Percentiles rank a stretch among this genome's conserved stretches.
Evolutionary conservation across 1,139 yeast species (phyloP).

Genomic region (Suhomyces bokatorum): DNA sequence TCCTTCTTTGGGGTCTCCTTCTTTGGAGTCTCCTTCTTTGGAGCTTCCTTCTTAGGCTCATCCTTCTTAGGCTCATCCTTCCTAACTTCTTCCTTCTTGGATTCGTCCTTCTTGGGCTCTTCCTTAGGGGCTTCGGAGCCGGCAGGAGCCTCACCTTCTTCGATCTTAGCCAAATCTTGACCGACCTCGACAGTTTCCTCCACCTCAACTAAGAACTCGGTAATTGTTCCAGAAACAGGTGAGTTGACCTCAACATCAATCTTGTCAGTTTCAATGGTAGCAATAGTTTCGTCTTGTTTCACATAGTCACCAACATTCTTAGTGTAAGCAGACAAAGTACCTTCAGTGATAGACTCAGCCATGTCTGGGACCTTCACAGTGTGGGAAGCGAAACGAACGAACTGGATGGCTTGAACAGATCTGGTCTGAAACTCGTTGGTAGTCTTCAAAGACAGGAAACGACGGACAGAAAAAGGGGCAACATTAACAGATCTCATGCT

Average conservation of each 20-base stretch:
- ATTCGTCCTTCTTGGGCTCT: conserved; percentile 25
- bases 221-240: conserved; percentile 87
- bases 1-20: conserved; percentile 26
- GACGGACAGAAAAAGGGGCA: conserved; percentile 7
- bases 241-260: conserved; percentile 96
- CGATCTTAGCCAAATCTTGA: conserved; percentile 86
- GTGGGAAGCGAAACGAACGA: conserved; percentile 42
- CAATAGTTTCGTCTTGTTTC: conserved; percentile 84
- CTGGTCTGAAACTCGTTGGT: conserved; percentile 7
- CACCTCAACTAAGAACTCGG: conserved; percentile 76
- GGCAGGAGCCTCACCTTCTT: conserved; percentile 83
- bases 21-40: conserved; percentile 21
- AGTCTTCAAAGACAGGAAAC: conserved; percentile 4
- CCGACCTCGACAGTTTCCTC: conserved; percentile 98
- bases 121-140: conserved; percentile 48
- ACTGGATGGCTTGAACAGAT: conserved; percentile 13
- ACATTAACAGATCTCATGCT: conserved; percentile 6
- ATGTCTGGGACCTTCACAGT: conserved; percentile 92
- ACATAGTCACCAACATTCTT: conserved; percentile 89
- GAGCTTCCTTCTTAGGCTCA: conserved; percentile 16
- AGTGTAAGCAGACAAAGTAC: conserved; percentile 80
- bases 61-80: conserved; percentile 26
- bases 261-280: conserved; percentile 98
- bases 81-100: conserved; percentile 27
- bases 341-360: conserved; percentile 99